Evolutionary conservation across 768 basidiomycete species (phyloP), one percentile per base, ranked within the genome.

Genomic region (Boletales sp.): DNA sequence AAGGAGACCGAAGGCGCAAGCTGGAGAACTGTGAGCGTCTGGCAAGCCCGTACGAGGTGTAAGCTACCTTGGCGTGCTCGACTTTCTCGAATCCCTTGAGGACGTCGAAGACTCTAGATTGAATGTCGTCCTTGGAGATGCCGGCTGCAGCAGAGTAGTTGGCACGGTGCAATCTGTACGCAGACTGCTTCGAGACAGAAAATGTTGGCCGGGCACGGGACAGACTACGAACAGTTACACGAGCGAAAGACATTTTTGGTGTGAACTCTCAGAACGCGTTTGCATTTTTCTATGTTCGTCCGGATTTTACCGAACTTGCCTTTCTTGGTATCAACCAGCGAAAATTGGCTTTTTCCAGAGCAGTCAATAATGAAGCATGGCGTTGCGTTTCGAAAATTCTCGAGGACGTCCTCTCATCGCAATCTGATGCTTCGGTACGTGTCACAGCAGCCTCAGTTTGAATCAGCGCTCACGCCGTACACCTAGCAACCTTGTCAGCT

Each of bases 371-470:
- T 95, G 93, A 93, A 95, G 76, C 94, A 97, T 83, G 91, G 93
- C 36, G 77, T 91, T 48, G 90, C 90, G 17, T 90, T 93, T 69
- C 82, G 93, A 64, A 95, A 94, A 64, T 83, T 97, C 66, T 90
- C 89, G 64, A 82, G 94, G 71, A 87, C 90, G 17, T 86, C 91
- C 47, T 89, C 93, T 11, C 95, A 98, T 65, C 78, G 95, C 59
- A 87, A 87, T 75, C 78, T 97, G 48, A 92, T 98, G 87, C 75
- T 98, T 47, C 79, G 95, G 93, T 94, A 60, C 51, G 78, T 48
- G 21, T 13, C 14, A 11, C 14, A 35, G 21, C 8, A 15, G 19
- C 1, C 24, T 19, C 8, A 1, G 29, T 27, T 13, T 2, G 24
- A 18, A 18, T 50, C 54, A 18, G 47, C 45, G 44, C 48, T 63